Percentiles rank a stretch among this genome's conserved stretches.
phyloP scores from a whole-genome alignment of 257 asterid species.

The Buddleja alternifolia region DNA sequence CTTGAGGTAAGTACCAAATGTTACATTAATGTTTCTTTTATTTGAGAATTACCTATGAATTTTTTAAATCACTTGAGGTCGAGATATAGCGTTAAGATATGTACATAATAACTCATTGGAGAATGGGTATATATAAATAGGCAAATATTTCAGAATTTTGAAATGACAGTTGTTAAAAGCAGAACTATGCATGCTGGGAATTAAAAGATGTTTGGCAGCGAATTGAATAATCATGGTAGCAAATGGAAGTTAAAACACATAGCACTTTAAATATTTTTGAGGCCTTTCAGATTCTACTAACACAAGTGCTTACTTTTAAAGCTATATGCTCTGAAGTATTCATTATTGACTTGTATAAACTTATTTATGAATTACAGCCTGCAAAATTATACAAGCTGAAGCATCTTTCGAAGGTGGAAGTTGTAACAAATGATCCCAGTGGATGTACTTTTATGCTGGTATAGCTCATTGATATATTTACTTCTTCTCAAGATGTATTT shows the following conservation, averaged over 20 bases:
- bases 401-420: conserved; percentile 96
- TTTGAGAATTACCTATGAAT: conserved; percentile 1
- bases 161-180: neutral
- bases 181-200: neutral
- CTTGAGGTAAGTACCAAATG: conserved; percentile 70
- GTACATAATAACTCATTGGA: conserved; percentile 2
- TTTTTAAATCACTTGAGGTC: neutral
- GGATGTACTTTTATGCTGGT: conserved; percentile 98
- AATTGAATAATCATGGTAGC: conserved; percentile 14
- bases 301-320: neutral
- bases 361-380: conserved; percentile 56
- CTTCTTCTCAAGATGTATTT: conserved; percentile 21
- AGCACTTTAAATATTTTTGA: neutral
- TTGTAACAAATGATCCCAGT: conserved; percentile 86
- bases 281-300: conserved; percentile 17
- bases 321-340: neutral
- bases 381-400: conserved; percentile 93
- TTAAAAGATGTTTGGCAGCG: neutral
- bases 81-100: neutral
- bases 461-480: conserved; percentile 19
- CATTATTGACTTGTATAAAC: conserved; percentile 34
- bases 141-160: conserved; percentile 14
- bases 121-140: conserved; percentile 11
- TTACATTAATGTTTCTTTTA: conserved; percentile 14
- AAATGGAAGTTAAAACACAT: conserved; percentile 18